Conservation (phyloP, 805 yeast genomes). For the Candida jianshihensis region DNA sequence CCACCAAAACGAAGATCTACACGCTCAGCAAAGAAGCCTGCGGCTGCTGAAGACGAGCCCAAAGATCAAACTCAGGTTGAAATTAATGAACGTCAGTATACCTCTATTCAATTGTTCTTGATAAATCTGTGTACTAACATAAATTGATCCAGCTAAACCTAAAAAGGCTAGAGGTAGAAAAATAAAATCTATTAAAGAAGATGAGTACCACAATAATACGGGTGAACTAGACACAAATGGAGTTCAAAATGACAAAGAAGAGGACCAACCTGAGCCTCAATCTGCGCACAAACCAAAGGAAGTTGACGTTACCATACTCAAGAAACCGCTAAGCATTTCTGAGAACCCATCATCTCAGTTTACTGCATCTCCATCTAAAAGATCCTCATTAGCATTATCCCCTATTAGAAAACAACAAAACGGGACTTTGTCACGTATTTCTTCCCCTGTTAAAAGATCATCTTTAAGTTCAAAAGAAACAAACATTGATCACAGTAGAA, state of each 20-base stretch:
- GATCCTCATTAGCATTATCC: constrained; percentile 5
- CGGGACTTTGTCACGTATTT: constrained; percentile 8
- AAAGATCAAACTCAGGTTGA: not conserved
- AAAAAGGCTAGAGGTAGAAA: not conserved
- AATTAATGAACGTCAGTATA: constrained; percentile 1
- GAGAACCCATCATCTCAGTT: not conserved
- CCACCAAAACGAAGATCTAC: constrained; percentile 20
- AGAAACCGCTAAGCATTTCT: constrained; percentile 1
- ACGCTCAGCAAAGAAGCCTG: constrained; percentile 9
- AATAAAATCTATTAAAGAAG: not conserved
- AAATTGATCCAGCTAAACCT: not conserved
- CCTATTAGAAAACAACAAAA: constrained; percentile 1
- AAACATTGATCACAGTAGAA: constrained; percentile 7
- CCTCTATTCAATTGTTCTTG: too few species aligned
- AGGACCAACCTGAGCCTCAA: not conserved
- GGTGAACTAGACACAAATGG: not conserved
- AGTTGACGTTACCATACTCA: too few species aligned
- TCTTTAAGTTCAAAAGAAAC: constrained; percentile 2
- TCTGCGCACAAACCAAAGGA: not conserved
- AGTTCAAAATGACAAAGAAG: not conserved
- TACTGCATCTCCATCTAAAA: constrained; percentile 4
- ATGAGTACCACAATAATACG: not conserved
- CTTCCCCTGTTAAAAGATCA: constrained; percentile 17
- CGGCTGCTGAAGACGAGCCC: not conserved
- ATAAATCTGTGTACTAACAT: not conserved